These are phyloP conservation scores for Kodamaea laetipori DNA, from an alignment of 805 yeast genomes.

Conservation along the genomic window DNA sequence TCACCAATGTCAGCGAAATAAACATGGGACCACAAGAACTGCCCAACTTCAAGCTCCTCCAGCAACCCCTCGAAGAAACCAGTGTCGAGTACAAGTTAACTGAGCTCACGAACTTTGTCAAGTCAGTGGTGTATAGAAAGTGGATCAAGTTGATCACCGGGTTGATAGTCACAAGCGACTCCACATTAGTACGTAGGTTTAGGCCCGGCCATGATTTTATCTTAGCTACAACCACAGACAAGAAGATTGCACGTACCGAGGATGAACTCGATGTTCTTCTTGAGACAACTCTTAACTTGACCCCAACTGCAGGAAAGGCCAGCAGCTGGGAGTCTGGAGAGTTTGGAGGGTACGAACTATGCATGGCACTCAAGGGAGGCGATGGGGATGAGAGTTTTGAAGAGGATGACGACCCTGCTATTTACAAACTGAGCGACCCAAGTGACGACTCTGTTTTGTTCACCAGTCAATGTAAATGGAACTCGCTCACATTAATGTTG, in stretches of 20 bases:
- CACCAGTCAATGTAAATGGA: slow-evolving; percentile 83
- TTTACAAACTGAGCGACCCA: slow-evolving; percentile 58
- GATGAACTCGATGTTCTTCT: slow-evolving; percentile 49
- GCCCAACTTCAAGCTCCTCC: slow-evolving; percentile 50
- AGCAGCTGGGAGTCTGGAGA: slow-evolving; percentile 88
- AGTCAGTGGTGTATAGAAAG: slow-evolving; percentile 62
- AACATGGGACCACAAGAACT: slow-evolving; percentile 49
- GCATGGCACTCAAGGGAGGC: slow-evolving; percentile 65
- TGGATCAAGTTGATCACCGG: slow-evolving; percentile 70
- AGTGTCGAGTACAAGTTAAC: slow-evolving; percentile 46
- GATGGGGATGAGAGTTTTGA: slow-evolving; percentile 46
- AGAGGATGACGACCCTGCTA: slow-evolving; percentile 79
- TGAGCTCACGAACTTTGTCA: slow-evolving; percentile 59
- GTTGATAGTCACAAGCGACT: slow-evolving; percentile 62
- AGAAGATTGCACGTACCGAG: slow-evolving; percentile 34
- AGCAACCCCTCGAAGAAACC: slow-evolving; percentile 5
- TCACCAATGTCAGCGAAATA: slow-evolving; percentile 28
- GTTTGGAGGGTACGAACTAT: slow-evolving; percentile 90
- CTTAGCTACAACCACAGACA: slow-evolving; percentile 70
- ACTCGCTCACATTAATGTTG: slow-evolving; percentile 70
- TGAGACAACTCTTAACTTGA: slow-evolving; percentile 80
- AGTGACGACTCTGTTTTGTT: slow-evolving; percentile 74
- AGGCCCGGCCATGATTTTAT: slow-evolving; percentile 95
- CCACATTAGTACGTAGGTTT: slow-evolving; percentile 77
- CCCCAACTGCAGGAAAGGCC: slow-evolving; percentile 60